Conservation (phyloP, 2,329 filamentous ascomycete genomes). For the Verticillium klebahnii region DNA sequence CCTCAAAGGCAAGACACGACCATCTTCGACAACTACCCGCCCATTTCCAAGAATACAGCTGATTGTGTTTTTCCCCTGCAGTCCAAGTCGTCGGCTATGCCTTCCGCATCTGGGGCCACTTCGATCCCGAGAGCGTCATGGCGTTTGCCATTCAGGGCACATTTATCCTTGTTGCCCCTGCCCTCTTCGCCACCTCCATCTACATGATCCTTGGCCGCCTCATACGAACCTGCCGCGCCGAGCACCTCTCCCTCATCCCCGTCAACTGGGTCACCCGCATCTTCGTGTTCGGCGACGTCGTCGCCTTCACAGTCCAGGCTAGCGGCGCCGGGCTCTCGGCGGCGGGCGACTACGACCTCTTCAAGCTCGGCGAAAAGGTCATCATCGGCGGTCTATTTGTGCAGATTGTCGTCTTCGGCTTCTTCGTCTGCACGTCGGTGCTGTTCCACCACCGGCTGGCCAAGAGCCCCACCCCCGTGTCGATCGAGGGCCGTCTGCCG, state of each 20-base stretch:
- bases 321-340: constrained; percentile 27
- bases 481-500: constrained; percentile 35
- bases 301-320: constrained; percentile 38
- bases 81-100: constrained; percentile 5
- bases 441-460: constrained; percentile 43
- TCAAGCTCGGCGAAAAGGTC: constrained; percentile 40
- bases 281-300: constrained; percentile 41
- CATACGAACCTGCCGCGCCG: constrained; percentile 20
- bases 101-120: constrained; percentile 7
- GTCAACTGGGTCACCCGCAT: constrained; percentile 35
- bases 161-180: constrained; percentile 39
- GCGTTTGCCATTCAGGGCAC: constrained; percentile 18
- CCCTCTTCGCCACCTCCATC: constrained; percentile 43
- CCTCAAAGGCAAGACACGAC: too few relatives aligned
- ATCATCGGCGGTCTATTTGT: constrained; percentile 52
- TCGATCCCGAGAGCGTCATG: constrained; percentile 14
- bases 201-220: constrained; percentile 43
- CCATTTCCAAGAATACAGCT: background rate
- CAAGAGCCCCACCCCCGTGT: constrained; percentile 16
- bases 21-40: background rate
- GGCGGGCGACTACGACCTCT: constrained; percentile 21
- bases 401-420: constrained; percentile 53
- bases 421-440: constrained; percentile 46
- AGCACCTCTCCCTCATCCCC: constrained; percentile 12
- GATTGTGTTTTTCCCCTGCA: background rate